Conservation (phyloP, 805 yeast species). For the Wickerhamiella vanderwaltii region DNA sequence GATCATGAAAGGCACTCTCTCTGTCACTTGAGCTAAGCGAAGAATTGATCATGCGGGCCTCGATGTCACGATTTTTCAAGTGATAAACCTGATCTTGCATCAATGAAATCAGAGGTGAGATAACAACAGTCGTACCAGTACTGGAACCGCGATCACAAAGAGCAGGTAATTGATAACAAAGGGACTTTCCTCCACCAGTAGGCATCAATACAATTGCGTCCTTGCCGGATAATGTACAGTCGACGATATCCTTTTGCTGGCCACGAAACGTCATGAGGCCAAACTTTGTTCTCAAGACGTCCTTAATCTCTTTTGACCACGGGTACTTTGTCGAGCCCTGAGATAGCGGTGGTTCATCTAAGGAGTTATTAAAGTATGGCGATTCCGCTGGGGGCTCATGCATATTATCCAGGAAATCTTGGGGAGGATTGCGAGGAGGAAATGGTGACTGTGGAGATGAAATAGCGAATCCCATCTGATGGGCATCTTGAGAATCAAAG, state of each 20-base stretch:
- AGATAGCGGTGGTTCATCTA: neutral
- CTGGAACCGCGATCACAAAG: constrained; percentile 63
- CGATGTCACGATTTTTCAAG: constrained; percentile 49
- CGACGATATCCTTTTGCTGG: constrained; percentile 78
- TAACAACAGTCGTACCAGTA: constrained; percentile 75
- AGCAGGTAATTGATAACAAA: constrained; percentile 93
- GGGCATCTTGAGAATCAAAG: neutral
- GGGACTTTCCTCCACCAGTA: constrained; percentile 95
- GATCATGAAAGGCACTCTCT: constrained; percentile 45
- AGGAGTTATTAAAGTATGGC: neutral
- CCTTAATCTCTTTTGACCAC: constrained; percentile 62
- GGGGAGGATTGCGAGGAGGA: too few relatives aligned
- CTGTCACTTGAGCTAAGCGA: constrained; percentile 54
- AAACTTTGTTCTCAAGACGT: constrained; percentile 46
- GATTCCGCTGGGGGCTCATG: neutral
- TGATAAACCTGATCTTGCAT: constrained; percentile 97
- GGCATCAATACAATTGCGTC: constrained; percentile 97
- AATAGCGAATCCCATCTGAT: too few relatives aligned
- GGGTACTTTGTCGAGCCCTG: constrained; percentile 21
- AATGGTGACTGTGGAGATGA: too few relatives aligned
- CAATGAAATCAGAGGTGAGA: constrained; percentile 86
- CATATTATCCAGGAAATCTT: neutral
- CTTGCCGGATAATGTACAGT: constrained; percentile 57
- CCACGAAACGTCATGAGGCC: constrained; percentile 56
- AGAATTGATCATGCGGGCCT: constrained; percentile 83